These are phyloP conservation scores for Lineolata rhizophorae DNA, from an alignment of 495 filamentous ascomycete genomes.

Conservation along the genomic window DNA sequence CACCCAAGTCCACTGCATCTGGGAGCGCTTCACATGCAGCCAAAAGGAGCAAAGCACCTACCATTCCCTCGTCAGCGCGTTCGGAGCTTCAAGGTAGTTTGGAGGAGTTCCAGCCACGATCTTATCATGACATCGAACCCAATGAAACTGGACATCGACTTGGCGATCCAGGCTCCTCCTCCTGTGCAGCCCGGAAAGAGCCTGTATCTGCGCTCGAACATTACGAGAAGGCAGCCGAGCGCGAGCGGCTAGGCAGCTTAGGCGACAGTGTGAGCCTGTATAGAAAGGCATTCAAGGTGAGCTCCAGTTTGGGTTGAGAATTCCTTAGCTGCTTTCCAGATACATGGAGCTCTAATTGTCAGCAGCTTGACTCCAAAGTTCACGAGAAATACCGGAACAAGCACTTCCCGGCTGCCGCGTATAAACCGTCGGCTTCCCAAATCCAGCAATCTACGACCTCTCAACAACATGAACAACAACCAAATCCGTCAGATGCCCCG, in stretches of 20 bases:
- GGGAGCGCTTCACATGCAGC: background rate
- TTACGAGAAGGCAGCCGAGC: constrained; percentile 81
- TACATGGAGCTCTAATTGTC: constrained; percentile 2
- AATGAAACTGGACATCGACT: too few relatives aligned
- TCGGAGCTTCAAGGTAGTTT: constrained; percentile 8
- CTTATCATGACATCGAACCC: constrained; percentile 19
- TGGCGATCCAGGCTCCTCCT: too few relatives aligned
- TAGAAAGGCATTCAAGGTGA: constrained; percentile 67
- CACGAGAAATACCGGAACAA: constrained; percentile 77
- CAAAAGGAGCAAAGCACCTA: background rate
- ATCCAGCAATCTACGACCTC: constrained; percentile 3
- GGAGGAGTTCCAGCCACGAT: constrained; percentile 20
- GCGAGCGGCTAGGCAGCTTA: constrained; percentile 59
- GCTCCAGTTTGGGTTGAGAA: constrained; percentile 2
- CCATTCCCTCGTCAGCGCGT: too few relatives aligned
- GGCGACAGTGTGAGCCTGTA: constrained; percentile 83
- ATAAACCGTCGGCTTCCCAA: constrained; percentile 28
- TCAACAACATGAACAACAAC: background rate
- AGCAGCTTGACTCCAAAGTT: constrained; percentile 57
- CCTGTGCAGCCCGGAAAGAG: too few relatives aligned
- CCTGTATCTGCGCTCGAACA: constrained; percentile 71
- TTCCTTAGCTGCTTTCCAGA: background rate
- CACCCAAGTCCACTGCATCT: too few relatives aligned
- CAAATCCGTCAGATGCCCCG: constrained; percentile 30
- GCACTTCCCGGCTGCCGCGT: constrained; percentile 50